Evolutionary conservation across 83 land plant genomes (phyloP).

Genomic region (Thuja plicata): DNA sequence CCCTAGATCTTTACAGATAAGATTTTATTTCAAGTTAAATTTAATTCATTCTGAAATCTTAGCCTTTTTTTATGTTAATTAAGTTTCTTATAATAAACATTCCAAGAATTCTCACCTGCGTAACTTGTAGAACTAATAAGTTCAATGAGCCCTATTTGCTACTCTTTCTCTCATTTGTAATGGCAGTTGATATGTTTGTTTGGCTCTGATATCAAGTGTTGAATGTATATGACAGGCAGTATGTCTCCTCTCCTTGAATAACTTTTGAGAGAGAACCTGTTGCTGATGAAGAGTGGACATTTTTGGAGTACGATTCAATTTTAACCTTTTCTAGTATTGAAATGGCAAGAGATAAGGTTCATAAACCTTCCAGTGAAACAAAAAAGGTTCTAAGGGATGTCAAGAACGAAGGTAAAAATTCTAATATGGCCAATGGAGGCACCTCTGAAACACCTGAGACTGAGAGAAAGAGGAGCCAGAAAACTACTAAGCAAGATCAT

Average conservation of each 20-base stretch:
- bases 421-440: not conserved
- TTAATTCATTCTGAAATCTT: not conserved
- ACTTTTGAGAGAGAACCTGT: not conserved
- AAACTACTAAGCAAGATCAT: not conserved
- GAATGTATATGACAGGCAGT: not conserved
- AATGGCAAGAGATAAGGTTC: constrained; percentile 5
- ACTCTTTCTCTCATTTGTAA: not conserved
- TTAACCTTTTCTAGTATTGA: not conserved
- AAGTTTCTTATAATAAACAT: not conserved
- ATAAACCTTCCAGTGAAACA: not conserved
- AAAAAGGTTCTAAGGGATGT: not conserved
- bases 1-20: not conserved
- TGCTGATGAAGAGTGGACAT: constrained; percentile 1
- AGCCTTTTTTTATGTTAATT: not conserved
- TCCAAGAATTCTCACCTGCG: not conserved
- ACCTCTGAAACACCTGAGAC: not conserved
- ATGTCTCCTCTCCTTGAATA: not conserved
- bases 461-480: not conserved
- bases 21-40: not conserved
- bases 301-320: not conserved
- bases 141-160: not conserved
- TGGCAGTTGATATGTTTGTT: not conserved
- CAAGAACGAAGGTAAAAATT: not conserved
- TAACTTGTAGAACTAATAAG: not conserved
- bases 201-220: not conserved